A percentile compares a stretch with the other conserved stretches of the same genome.
These are phyloP conservation scores for Hypoxylon fuscum DNA, from an alignment of 495 filamentous ascomycete species.

Conservation along the genomic window DNA sequence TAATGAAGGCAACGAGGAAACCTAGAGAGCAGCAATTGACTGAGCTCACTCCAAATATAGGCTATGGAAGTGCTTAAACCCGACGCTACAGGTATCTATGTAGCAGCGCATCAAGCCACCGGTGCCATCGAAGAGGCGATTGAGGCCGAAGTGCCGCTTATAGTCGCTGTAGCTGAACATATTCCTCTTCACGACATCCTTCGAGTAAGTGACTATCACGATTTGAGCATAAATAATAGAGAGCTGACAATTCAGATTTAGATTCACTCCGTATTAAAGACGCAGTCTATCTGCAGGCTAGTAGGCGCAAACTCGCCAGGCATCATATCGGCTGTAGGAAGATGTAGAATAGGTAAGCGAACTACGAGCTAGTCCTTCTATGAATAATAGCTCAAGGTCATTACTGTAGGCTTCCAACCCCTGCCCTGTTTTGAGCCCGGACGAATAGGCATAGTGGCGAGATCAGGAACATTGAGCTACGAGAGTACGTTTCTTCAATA, in stretches of 20 bases:
- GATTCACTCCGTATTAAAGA: conserved; percentile 79
- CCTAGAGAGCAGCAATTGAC: no score
- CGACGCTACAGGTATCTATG: conserved; percentile 87
- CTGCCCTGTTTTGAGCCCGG: conserved; percentile 79
- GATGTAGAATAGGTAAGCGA: conserved; percentile 73
- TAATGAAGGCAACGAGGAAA: no score
- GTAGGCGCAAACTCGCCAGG: conserved; percentile 90
- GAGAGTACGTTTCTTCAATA: conserved; percentile 54
- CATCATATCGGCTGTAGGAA: conserved; percentile 83
- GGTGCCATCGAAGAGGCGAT: conserved; percentile 88
- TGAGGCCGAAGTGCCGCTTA: conserved; percentile 84
- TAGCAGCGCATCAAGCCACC: conserved; percentile 79
- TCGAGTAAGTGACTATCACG: conserved; percentile 59
- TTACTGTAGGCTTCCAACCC: conserved; percentile 73
- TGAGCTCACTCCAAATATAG: no score
- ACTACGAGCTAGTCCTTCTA: not conserved
- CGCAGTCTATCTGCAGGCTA: conserved; percentile 81
- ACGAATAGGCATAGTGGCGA: conserved; percentile 81
- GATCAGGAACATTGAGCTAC: conserved; percentile 89
- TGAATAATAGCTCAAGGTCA: not conserved
- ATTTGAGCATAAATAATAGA: not conserved
- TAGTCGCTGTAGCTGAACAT: conserved; percentile 92
- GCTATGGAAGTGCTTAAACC: conserved; percentile 80
- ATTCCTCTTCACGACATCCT: conserved; percentile 89
- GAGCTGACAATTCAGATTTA: conserved; percentile 35